These are phyloP conservation scores for Globisporangium megalacanthum DNA, from an alignment of 352 stramenopile species.

Conservation along the genomic window DNA sequence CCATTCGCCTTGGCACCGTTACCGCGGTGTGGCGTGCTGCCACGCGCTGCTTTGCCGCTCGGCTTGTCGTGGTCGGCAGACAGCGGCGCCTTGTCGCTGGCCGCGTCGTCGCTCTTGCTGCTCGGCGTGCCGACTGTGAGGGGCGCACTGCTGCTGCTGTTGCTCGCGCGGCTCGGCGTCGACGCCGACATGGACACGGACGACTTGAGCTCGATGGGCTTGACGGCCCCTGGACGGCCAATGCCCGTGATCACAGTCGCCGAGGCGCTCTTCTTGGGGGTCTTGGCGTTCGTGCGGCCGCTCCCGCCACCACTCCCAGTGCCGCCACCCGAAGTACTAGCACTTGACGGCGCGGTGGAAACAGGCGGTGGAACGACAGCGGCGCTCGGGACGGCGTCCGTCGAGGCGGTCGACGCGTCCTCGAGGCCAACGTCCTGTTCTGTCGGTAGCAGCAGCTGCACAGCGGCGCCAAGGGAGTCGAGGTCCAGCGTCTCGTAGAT, in stretches of 20 bases:
- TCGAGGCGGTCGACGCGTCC: conserved; percentile 20
- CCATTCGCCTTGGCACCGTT: conserved; percentile 15
- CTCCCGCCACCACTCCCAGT: too few relatives aligned
- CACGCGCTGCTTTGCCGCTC: conserved; percentile 26
- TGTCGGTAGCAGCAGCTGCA: conserved; percentile 63
- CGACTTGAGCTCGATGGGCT: conserved; percentile 79
- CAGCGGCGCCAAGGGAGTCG: conserved; percentile 78
- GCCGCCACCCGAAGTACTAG: conserved; percentile 5
- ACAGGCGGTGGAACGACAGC: neutral
- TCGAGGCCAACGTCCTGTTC: conserved; percentile 71
- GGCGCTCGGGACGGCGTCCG: conserved; percentile 12
- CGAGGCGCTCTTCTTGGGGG: conserved; percentile 60
- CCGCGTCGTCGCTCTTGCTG: conserved; percentile 44
- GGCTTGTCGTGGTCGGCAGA: conserved; percentile 32
- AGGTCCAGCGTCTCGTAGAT: conserved; percentile 97
- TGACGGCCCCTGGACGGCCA: conserved; percentile 61
- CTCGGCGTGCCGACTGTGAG: conserved; percentile 25
- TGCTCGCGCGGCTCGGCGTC: conserved; percentile 28
- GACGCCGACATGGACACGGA: conserved; percentile 36
- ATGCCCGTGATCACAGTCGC: conserved; percentile 64
- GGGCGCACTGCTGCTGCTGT: neutral
- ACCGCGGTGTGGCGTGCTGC: conserved; percentile 39
- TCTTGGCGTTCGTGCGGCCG: conserved; percentile 34
- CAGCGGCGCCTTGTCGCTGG: conserved; percentile 16
- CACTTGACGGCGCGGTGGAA: neutral